Evolutionary conservation across 176 grass and related monocot species (phyloP), one percentile per base, ranked within the genome.

Genomic region (Carex kokanica): DNA sequence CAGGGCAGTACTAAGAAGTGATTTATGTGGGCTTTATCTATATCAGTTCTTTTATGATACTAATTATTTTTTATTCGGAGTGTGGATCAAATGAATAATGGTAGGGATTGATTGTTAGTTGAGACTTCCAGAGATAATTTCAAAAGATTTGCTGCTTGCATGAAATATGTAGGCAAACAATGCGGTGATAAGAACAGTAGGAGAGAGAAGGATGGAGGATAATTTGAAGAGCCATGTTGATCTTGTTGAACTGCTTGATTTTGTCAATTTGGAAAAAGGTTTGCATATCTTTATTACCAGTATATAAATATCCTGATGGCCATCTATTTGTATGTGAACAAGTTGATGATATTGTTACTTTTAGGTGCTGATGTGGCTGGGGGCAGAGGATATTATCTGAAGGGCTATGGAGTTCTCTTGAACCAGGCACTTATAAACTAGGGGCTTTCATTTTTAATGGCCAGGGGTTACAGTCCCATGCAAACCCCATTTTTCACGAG

Each of bases 401-500:
- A 98, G 84, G 90, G 81, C 8, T 74, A 90, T 5, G 96, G 96
- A 86, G 93, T 99, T 58, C 71, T 95, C 15, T 84, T 99, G 52
- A 99, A 99, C 60, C 79, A 86, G 86, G 96, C 96, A 0, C 82
- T 98, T 64, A 90, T 95, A 89, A 94, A 98, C 82, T 95, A 87
- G 3, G 92, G 92, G 2, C 64, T 98, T 23, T 56, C 92, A 87
- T 98, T 98, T 89, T 86, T 98, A 72, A 84, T 60, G 70, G 61
- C 83, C 43, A 77, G 88, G 81, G 75, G 64, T 7, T 93, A 93
- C 72, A 47, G 85, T 61, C 82, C 89, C 89, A 93, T 95, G 81
- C 95, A 98, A 32, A 95, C 95, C 60, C 95, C 92, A 8, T 93
- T 98, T 86, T 98, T 98, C 79, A 99, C 95, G 96, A 90, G 96